Conservation (phyloP, 2,329 filamentous ascomycete species). For the Clonostachys rosea region DNA sequence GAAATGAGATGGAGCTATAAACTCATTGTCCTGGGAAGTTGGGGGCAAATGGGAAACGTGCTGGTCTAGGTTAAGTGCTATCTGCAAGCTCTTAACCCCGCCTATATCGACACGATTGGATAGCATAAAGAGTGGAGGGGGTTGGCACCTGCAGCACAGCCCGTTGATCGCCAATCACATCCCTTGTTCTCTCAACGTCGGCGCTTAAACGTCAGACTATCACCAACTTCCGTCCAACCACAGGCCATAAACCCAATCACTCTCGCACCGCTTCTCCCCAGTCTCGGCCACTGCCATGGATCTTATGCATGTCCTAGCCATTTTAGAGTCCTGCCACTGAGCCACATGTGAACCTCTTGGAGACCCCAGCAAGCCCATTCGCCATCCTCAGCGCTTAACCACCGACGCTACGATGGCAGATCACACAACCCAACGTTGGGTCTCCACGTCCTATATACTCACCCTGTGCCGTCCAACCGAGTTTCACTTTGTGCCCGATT, state of each 20-base stretch:
- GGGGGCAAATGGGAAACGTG: no score
- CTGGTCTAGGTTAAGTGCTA: no score
- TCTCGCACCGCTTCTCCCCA: conserved; percentile 18
- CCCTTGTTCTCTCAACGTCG: conserved; percentile 10
- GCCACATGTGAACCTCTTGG: no score
- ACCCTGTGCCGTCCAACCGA: conserved; percentile 35
- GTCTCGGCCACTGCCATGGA: conserved; percentile 26
- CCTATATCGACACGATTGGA: no score
- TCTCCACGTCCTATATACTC: conserved; percentile 33
- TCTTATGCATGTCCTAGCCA: conserved; percentile 30
- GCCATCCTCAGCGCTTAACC: conserved; percentile 24
- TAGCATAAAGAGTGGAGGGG: background rate
- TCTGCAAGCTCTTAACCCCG: no score
- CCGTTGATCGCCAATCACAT: conserved; percentile 14
- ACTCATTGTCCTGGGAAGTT: no score
- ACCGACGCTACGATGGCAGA: conserved; percentile 32
- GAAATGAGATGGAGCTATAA: no score
- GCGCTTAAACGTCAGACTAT: conserved; percentile 31
- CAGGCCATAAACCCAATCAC: conserved; percentile 8
- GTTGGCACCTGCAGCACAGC: background rate
- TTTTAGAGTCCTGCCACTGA: conserved; percentile 9
- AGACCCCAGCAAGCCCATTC: no score
- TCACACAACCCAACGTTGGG: conserved; percentile 44
- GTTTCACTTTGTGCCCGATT: background rate
- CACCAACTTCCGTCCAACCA: conserved; percentile 34